Percentiles rank a stretch among this genome's conserved stretches.
Evolutionary conservation across 768 basidiomycete species (phyloP).

Genomic region (Hygrocybe punicea): DNA sequence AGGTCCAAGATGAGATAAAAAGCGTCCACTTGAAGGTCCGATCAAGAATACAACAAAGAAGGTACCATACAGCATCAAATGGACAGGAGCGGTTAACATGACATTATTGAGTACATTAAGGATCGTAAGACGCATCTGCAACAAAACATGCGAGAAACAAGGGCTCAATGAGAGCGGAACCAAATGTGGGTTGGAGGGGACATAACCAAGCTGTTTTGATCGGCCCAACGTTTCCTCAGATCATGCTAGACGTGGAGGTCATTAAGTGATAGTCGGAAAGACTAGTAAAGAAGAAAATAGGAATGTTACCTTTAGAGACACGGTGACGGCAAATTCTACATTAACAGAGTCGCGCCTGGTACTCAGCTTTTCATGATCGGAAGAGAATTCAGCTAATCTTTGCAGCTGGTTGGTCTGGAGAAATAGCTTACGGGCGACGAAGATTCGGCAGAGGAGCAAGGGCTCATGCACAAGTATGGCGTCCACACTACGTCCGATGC

Average conservation of each 20-base stretch:
- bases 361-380: neutral
- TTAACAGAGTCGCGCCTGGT: neutral
- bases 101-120: neutral
- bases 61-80: no score
- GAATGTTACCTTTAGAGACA: neutral
- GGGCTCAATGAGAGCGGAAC: neutral
- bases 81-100: no score
- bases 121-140: neutral
- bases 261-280: no score
- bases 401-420: neutral
- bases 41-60: no score
- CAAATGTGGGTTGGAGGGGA: neutral
- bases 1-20: no score
- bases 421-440: neutral
- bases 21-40: no score
- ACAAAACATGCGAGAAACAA: neutral
- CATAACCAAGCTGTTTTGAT: neutral
- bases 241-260: neutral
- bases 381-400: neutral
- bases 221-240: neutral
- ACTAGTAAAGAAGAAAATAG: no score
- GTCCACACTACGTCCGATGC: neutral
- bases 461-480: neutral
- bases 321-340: neutral
- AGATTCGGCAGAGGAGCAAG: neutral